Conservation (phyloP, 768 basidiomycete genomes). For the Chiua virens region DNA sequence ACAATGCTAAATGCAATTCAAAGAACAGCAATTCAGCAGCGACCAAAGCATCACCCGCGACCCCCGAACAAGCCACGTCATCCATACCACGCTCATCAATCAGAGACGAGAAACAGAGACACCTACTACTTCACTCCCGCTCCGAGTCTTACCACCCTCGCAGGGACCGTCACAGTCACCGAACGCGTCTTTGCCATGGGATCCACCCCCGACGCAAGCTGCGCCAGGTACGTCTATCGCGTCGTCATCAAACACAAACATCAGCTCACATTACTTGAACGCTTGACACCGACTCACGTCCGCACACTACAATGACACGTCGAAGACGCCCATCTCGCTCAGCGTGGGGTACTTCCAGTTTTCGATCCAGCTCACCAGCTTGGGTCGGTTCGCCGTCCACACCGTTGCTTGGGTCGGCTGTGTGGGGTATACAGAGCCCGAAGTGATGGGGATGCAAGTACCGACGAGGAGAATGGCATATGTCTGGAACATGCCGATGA, state of each 20-base stretch:
- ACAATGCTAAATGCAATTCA: too few species aligned
- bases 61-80: too few species aligned
- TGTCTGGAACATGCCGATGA: slow-evolving; percentile 7
- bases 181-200: slow-evolving; percentile 26
- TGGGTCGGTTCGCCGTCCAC: slow-evolving; percentile 43
- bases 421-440: slow-evolving; percentile 50
- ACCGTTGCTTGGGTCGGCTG: slow-evolving; percentile 46
- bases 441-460: slow-evolving; percentile 10
- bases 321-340: slow-evolving; percentile 40
- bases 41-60: not conserved
- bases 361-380: slow-evolving; percentile 51
- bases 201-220: slow-evolving; percentile 45
- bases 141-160: slow-evolving; percentile 17
- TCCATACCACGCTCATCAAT: too few species aligned
- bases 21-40: not conserved
- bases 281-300: slow-evolving; percentile 32
- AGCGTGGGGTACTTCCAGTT: slow-evolving; percentile 43
- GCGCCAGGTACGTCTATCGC: slow-evolving; percentile 40
- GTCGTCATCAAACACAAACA: not conserved
- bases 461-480: not conserved
- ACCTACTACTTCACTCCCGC: slow-evolving; percentile 36
- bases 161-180: slow-evolving; percentile 36
- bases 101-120: not conserved
- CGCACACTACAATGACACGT: slow-evolving; percentile 47
- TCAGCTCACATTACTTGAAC: too few species aligned